These are phyloP conservation scores for Brasenia schreberi DNA, from an alignment of 164 flowering plant species.

Conservation along the genomic window DNA sequence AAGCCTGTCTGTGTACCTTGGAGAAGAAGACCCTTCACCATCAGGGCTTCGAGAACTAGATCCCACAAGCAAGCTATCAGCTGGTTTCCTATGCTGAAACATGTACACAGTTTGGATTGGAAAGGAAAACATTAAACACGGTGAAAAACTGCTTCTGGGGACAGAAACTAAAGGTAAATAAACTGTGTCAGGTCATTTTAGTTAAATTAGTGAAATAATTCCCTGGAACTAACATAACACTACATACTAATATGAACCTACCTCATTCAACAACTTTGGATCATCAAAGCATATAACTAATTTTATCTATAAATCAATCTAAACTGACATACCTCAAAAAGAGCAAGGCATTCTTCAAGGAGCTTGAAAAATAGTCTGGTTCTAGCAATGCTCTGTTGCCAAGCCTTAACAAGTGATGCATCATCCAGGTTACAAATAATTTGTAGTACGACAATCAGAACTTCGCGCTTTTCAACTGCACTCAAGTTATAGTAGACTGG, in stretches of 20 bases:
- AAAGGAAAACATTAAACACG: too few species aligned
- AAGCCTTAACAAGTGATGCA: constrained; percentile 83
- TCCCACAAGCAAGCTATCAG: constrained; percentile 77
- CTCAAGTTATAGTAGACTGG: constrained; percentile 93
- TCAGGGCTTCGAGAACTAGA: constrained; percentile 75
- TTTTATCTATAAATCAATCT: neutral
- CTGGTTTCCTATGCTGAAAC: constrained; percentile 77
- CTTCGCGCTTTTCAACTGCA: constrained; percentile 90
- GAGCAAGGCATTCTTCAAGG: constrained; percentile 76
- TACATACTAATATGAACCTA: too few species aligned
- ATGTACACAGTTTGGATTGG: neutral
- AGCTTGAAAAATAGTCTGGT: constrained; percentile 97
- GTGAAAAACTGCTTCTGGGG: too few species aligned
- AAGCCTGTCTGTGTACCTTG: constrained; percentile 88
- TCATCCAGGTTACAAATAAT: constrained; percentile 90
- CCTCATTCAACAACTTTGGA: too few species aligned
- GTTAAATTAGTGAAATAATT: too few species aligned
- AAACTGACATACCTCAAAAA: constrained; percentile 67
- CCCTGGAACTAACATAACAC: too few species aligned
- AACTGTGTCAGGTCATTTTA: too few species aligned
- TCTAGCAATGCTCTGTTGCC: constrained; percentile 98
- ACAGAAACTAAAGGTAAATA: too few species aligned
- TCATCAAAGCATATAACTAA: too few species aligned
- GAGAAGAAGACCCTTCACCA: constrained; percentile 68
- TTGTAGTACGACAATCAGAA: constrained; percentile 71